These are phyloP conservation scores for Solanum hybrid DNA, from an alignment of 305 asterid species.

Conservation along the genomic window DNA sequence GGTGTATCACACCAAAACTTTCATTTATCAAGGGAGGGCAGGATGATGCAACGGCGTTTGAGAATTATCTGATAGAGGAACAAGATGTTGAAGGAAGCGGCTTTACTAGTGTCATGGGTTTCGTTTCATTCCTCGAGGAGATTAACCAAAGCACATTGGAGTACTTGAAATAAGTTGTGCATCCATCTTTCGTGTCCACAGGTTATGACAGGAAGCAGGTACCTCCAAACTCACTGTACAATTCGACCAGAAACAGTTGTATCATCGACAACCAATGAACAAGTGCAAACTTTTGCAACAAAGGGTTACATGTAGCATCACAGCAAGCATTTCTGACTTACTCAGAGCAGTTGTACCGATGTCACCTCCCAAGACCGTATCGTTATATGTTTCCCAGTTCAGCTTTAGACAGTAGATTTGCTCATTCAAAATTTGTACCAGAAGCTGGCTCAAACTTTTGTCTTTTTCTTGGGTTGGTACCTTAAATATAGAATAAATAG, in stretches of 20 bases:
- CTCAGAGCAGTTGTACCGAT: not conserved
- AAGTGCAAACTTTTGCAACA: not conserved
- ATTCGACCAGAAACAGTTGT: not conserved
- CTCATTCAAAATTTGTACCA: not conserved
- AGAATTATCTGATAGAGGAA: constrained; percentile 91
- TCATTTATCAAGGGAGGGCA: constrained; percentile 70
- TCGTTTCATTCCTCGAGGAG: constrained; percentile 85
- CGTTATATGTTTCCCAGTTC: not conserved
- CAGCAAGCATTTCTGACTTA: not conserved
- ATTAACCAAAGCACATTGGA: constrained; percentile 61
- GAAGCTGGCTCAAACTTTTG: not conserved
- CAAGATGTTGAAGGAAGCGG: constrained; percentile 88
- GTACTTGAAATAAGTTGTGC: constrained; percentile 36
- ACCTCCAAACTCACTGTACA: not conserved
- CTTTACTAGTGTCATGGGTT: constrained; percentile 77
- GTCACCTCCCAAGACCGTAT: not conserved
- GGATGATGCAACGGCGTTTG: constrained; percentile 81
- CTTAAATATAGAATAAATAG: not conserved
- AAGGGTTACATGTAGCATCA: not conserved
- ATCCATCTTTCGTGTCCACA: not conserved
- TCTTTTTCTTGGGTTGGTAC: not conserved
- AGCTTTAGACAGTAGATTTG: not conserved
- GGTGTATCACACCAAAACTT: constrained; percentile 80
- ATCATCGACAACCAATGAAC: not conserved
- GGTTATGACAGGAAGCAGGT: not conserved